Evolutionary conservation across 805 yeast species (phyloP).

Genomic region (Candida easanensis): DNA sequence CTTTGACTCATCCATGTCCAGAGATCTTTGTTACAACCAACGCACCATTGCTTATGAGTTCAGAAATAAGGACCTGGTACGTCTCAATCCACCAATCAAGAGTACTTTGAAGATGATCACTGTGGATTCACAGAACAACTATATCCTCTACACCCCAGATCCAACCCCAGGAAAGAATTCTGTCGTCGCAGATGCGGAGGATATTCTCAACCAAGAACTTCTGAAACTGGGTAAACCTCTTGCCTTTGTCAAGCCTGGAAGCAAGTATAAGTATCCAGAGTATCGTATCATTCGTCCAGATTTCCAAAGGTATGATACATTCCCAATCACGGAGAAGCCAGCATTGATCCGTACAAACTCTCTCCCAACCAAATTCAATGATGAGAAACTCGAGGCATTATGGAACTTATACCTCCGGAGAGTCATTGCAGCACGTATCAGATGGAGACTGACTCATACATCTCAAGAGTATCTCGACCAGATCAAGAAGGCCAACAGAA

Average conservation of each 20-base stretch:
- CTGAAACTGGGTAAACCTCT: constrained; percentile 19
- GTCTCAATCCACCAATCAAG: constrained; percentile 15
- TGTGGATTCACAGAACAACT: constrained; percentile 27
- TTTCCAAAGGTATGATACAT: constrained; percentile 16
- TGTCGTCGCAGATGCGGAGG: constrained; percentile 22
- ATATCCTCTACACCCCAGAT: constrained; percentile 25
- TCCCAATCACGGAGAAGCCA: constrained; percentile 11
- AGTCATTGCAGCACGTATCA: constrained; percentile 32
- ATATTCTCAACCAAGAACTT: constrained; percentile 21
- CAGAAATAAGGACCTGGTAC: constrained; percentile 9
- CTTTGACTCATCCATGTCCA: constrained; percentile 23
- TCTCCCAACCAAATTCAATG: constrained; percentile 17
- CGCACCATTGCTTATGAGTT: constrained; percentile 14
- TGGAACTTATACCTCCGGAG: constrained; percentile 34
- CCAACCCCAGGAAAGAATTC: constrained; percentile 22
- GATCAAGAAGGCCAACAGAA: constrained; percentile 1
- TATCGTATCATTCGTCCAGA: constrained; percentile 15
- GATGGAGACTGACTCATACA: constrained; percentile 28
- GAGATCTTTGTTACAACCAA: constrained; percentile 23
- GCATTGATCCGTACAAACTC: constrained; percentile 21
- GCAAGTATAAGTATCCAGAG: constrained; percentile 6
- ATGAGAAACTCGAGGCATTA: constrained; percentile 19
- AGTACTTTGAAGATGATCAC: constrained; percentile 19
- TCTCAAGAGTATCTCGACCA: constrained; percentile 6
- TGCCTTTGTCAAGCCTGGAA: constrained; percentile 1